Evolutionary conservation across 352 stramenopile genomes (phyloP).

Genomic region (Globisporangium paroecandrum): DNA sequence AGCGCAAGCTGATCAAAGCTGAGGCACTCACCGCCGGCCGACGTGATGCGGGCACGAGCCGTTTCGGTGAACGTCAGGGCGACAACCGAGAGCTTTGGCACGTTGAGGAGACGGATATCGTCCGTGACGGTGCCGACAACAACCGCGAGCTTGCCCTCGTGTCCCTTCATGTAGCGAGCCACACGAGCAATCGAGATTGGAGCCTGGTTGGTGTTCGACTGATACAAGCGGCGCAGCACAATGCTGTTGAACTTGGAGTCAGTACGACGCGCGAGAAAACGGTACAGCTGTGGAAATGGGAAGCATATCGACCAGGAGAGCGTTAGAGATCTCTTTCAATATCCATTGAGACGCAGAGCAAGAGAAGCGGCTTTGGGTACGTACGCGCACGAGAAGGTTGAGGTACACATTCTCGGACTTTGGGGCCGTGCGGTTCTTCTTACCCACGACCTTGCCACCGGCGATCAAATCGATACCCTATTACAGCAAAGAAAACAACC

Average conservation of each 20-base stretch:
- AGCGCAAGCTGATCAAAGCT: conserved; percentile 99
- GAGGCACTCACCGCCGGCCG: conserved; percentile 98
- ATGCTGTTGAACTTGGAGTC: conserved; percentile 98
- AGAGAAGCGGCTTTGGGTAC: conserved; percentile 13
- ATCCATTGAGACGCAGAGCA: conserved; percentile 26
- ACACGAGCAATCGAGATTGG: conserved; percentile 96
- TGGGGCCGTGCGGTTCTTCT: conserved; percentile 97
- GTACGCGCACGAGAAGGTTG: conserved; percentile 94
- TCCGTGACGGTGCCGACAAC: conserved; percentile 99
- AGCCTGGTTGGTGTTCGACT: conserved; percentile 98
- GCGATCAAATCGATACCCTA: conserved; percentile 99
- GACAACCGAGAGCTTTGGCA: conserved; percentile 95
- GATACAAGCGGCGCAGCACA: conserved; percentile 98
- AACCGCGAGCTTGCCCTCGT: conserved; percentile 98
- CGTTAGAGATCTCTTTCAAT: background rate
- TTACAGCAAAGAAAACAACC: conserved; percentile 1
- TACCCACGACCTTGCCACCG: conserved; percentile 96
- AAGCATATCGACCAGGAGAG: background rate
- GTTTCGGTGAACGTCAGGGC: conserved; percentile 98
- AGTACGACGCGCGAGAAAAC: conserved; percentile 98
- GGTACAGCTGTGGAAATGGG: conserved; percentile 64
- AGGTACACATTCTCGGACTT: conserved; percentile 99
- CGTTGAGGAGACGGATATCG: conserved; percentile 97
- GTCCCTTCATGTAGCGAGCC: conserved; percentile 97
- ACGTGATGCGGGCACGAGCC: conserved; percentile 96